phyloP scores from a whole-genome alignment of 1,139 yeast genomes.

The Ogataea hybrid region DNA sequence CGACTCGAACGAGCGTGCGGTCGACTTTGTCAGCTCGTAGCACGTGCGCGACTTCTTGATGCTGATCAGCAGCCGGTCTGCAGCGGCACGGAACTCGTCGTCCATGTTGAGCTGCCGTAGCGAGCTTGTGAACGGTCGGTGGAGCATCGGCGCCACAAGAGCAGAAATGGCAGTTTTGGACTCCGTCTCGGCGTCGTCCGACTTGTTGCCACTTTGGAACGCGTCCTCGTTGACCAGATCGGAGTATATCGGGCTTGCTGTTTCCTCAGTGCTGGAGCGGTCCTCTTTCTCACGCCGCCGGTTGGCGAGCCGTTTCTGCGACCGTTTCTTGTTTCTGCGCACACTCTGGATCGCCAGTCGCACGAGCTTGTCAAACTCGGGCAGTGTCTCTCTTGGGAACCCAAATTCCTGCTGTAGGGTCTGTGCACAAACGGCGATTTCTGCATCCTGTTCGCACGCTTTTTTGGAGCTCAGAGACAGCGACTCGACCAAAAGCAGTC shows the following conservation, averaged over 20 bases:
- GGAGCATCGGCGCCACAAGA: slow-evolving; percentile 28
- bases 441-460: slow-evolving; percentile 89
- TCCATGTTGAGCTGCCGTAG: slow-evolving; percentile 23
- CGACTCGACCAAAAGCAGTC: slow-evolving; percentile 84
- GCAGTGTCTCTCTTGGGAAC: slow-evolving; percentile 53
- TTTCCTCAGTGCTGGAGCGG: slow-evolving; percentile 16
- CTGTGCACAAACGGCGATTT: slow-evolving; percentile 74
- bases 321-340: slow-evolving; percentile 62
- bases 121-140: slow-evolving; percentile 22
- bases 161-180: slow-evolving; percentile 33
- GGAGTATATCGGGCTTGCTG: slow-evolving; percentile 14
- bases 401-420: slow-evolving; percentile 73
- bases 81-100: slow-evolving; percentile 26
- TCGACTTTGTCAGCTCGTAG: slow-evolving; percentile 41
- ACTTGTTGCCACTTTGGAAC: not conserved
- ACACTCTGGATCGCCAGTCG: slow-evolving; percentile 90
- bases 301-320: slow-evolving; percentile 35
- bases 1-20: slow-evolving; percentile 36
- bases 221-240: slow-evolving; percentile 21
- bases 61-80: slow-evolving; percentile 35
- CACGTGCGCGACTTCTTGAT: slow-evolving; percentile 70
- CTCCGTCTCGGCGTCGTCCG: slow-evolving; percentile 16
- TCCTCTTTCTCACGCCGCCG: slow-evolving; percentile 16
- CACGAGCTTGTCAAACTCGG: slow-evolving; percentile 85
- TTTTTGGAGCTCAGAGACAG: slow-evolving; percentile 72